Evolutionary conservation across 1,284 basidiomycete species (phyloP), one percentile per base, ranked within the genome.

Genomic region (Cutaneotrichosporon sp.): DNA sequence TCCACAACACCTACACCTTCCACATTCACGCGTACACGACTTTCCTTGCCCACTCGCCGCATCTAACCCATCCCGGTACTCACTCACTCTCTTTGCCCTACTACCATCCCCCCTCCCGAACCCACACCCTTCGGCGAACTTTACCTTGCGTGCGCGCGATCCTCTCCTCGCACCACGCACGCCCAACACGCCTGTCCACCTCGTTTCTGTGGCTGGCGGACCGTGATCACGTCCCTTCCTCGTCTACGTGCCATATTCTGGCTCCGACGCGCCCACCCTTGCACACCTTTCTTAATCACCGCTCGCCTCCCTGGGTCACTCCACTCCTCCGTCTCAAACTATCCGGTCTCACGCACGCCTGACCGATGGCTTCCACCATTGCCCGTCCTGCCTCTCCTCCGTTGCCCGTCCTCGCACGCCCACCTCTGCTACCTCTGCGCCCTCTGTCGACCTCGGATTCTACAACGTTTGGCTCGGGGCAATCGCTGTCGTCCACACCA

Each of bases 311-410:
- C n/a, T n/a, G n/a, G n/a, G n/a, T n/a, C n/a, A n/a, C n/a, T n/a
- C n/a, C n/a, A n/a, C n/a, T n/a, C n/a, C n/a, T n/a, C n/a, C n/a
- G n/a, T n/a, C n/a, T n/a, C n/a, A n/a, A n/a, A n/a, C n/a, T n/a
- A n/a, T n/a, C n/a, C n/a, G 26, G 17, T n/a, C 9, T 9, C 25
- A 29, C 4, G 17, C 26, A 17, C 26, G 12, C 27, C 26, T 17
- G 17, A 29, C 27, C 9, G 27, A 44, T 44, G 42, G 27, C 42
- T 17, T 19, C 6, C 37, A 22, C 37, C 37, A 9, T 25, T 25
- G 7, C 24, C 16, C 53, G 48, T 7, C 45, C 48, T 17, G 4
- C 38, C 16, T 55, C 53, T 7, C 53, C 53, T 4, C 53, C 46
- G 25, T 17, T 51, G 10, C 43, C 54, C 6, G 46, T 51, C 12